phyloP scores from a whole-genome alignment of 768 basidiomycete genomes.

The Pseudohyphozyma bogoriensis region DNA sequence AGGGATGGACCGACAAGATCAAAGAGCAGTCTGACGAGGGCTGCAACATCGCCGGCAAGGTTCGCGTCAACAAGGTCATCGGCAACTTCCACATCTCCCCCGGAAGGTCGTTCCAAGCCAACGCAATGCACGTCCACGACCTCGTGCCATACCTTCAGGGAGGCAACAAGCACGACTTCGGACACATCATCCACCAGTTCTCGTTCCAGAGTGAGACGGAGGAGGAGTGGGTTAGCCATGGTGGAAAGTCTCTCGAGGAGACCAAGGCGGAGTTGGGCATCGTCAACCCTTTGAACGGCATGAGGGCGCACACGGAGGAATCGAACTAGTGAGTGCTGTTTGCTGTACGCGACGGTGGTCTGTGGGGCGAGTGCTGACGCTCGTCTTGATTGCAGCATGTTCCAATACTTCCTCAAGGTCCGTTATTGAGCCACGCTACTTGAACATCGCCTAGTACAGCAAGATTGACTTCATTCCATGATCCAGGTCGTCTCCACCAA shows the following conservation, averaged over 20 bases:
- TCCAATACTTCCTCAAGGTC: conserved; percentile 79
- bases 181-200: conserved; percentile 72
- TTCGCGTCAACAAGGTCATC: conserved; percentile 86
- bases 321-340: conserved; percentile 50
- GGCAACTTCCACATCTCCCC: conserved; percentile 89
- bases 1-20: conserved; percentile 91
- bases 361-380: background rate
- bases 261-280: conserved; percentile 59
- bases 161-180: conserved; percentile 82
- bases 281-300: conserved; percentile 60
- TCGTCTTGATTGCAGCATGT: conserved; percentile 6
- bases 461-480: background rate
- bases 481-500: conserved; percentile 74
- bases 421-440: too few relatives aligned
- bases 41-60: conserved; percentile 80
- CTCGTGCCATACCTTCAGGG: conserved; percentile 90
- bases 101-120: conserved; percentile 86
- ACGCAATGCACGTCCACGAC: conserved; percentile 66
- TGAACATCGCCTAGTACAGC: background rate
- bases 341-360: background rate
- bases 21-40: conserved; percentile 87
- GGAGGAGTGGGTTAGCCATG: conserved; percentile 24
- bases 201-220: conserved; percentile 52
- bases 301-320: conserved; percentile 54
- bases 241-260: conserved; percentile 30